Evolutionary conservation across 208 protist species (phyloP).

Genomic region (Wallacemonas rigidus): DNA sequence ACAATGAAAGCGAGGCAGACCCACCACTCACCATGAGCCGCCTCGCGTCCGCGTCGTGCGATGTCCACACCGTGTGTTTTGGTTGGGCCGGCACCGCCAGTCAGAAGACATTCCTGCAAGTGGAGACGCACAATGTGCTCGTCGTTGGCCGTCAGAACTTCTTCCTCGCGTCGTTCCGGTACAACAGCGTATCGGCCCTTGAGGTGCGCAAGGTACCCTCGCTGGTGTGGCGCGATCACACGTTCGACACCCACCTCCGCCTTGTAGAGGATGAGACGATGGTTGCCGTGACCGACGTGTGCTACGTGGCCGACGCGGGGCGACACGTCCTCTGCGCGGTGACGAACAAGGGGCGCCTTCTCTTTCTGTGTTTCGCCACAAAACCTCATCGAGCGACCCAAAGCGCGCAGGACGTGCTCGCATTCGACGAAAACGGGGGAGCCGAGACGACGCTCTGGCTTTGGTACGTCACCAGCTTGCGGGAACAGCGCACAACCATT

Average conservation of each 20-base stretch:
- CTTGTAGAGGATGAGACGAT: slow-evolving; percentile 35
- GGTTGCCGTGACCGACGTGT: slow-evolving; percentile 8
- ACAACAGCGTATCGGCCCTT: slow-evolving; percentile 6
- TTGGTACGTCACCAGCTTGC: slow-evolving; percentile 2
- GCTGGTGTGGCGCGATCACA: slow-evolving; percentile 13
- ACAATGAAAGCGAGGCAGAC: background rate
- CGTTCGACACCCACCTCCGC: slow-evolving; percentile 18
- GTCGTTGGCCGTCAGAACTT: slow-evolving; percentile 16
- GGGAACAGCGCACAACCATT: background rate
- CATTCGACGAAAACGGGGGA: no score
- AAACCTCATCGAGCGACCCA: background rate
- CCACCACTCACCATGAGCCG: no score
- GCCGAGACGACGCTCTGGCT: background rate
- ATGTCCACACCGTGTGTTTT: background rate
- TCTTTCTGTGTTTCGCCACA: slow-evolving; percentile 11
- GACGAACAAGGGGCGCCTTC: slow-evolving; percentile 17
- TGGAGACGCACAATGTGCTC: slow-evolving; percentile 17
- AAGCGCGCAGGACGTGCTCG: background rate
- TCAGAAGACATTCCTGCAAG: background rate
- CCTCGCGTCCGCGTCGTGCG: background rate
- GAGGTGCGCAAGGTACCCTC: slow-evolving; percentile 6
- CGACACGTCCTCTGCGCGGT: slow-evolving; percentile 8
- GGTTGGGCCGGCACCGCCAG: background rate
- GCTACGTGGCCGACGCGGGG: background rate
- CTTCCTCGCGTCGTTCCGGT: slow-evolving; percentile 17